Base-by-base conservation (phyloP, 305 asterid genomes). In the Rubia balearica region DNA sequence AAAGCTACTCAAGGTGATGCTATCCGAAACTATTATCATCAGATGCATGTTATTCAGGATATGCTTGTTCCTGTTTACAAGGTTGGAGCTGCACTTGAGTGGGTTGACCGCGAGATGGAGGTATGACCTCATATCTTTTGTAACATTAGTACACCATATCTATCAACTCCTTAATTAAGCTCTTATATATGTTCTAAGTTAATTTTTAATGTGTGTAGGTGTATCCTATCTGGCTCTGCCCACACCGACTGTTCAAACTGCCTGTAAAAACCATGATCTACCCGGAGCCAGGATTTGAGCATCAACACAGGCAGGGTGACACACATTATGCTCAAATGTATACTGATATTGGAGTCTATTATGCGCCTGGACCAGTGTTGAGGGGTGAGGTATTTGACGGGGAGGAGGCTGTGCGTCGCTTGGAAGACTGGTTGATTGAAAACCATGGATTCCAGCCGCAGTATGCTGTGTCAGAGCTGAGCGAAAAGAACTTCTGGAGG, bases 381-480 rank as follows among this genome's bases (percentile, higher is more conserved):
- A 83, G 99, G 79, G 96, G 99, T 3, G 99, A 94, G 84, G 85
- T 53, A 24, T 94, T 84, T 43, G 99, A 94, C 51, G 98, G 99
- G 27, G 67, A 84, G n/a, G 95, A 74, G 69, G 96, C 99, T 0
- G 98, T 94, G 49, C 89, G 91, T 42, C 60, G 45, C 27, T 16
- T 94, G 91, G 98, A 94, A 85, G 73, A 48, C 68, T 94, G 99
- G 99, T 62, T 94, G 90, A 91, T 91, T 0, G 96, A 89, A 66
- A 91, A 91, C 87, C 95, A 88, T 12, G 95, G 98, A 6, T 94
- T 83, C 86, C 98, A 94, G 79, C 96, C 98, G 57, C 98, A 94
- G 61, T 90, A 94, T 16, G 91, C 97, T 0, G 99, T 94, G 61
- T 88, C 98, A 0, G 99, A 94, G 88, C 87, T 94, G 55, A 78